These are phyloP conservation scores for Scutellaria galericulata DNA, from an alignment of 257 asterid species.

Conservation along the genomic window DNA sequence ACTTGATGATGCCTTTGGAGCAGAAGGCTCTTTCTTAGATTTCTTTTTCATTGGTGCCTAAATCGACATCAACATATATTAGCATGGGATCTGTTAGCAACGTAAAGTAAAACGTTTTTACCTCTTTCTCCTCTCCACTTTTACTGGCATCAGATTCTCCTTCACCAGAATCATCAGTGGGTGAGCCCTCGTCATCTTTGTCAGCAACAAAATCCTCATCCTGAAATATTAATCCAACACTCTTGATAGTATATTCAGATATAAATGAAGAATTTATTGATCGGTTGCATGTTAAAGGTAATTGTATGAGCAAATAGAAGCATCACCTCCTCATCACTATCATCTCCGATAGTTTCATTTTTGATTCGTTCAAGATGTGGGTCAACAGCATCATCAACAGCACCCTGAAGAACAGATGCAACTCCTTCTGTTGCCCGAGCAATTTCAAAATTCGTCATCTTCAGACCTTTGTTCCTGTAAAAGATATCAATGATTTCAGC, in stretches of 20 bases:
- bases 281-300: too few species aligned
- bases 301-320: constrained; percentile 7
- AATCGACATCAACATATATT: constrained; percentile 33
- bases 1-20: constrained; percentile 58
- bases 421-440: constrained; percentile 54
- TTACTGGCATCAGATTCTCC: constrained; percentile 77
- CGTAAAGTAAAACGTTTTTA: constrained; percentile 30
- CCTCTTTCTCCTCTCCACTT: constrained; percentile 70
- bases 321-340: constrained; percentile 73
- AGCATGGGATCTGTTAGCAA: constrained; percentile 23
- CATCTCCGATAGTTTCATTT: constrained; percentile 71
- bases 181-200: constrained; percentile 85
- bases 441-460: constrained; percentile 69
- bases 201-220: constrained; percentile 82
- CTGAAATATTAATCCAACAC: constrained; percentile 39
- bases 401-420: constrained; percentile 57
- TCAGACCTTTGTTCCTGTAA: constrained; percentile 71
- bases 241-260: too few species aligned
- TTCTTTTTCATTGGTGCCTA: constrained; percentile 67
- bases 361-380: constrained; percentile 82
- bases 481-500: constrained; percentile 22
- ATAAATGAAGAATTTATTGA: too few species aligned
- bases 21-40: constrained; percentile 59
- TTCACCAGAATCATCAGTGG: constrained; percentile 92
- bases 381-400: constrained; percentile 75